Evolutionary conservation across 176 grass and related monocot genomes (phyloP), one percentile per base, ranked within the genome.

Genomic region (Echinochloa phyllopogon): DNA sequence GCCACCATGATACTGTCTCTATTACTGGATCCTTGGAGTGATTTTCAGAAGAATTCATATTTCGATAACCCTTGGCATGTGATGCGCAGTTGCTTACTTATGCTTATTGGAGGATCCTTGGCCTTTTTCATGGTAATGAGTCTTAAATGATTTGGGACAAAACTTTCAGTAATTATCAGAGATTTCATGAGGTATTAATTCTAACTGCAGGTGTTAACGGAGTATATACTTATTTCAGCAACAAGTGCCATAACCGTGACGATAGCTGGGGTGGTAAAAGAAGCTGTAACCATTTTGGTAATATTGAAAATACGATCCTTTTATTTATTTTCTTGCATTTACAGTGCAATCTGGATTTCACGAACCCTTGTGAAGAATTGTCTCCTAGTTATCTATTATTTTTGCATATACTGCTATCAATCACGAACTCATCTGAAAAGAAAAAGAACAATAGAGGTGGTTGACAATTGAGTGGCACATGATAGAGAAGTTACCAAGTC

Each of bases 211-310:
- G 96, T 99, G 85, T 92, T 99, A 85, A 99, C 80, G 45, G 96
- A 99, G 80, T 99, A 99, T 86, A 85, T 96, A 90, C 93, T 99
- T 83, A 88, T 99, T 91, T 99, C 96, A 96, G 94, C 93, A 88
- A 99, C 96, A 33, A 99, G 93, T 89, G 96, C 96, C 36, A 91
- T 99, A 86, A 99, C 96, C 24, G 96, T 99, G 70, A 92, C 96
- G 2, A 96, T 99, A 96, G 96, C 93, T 79, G 96, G 96, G 66
- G 94, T 99, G 49, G 96, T 99, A 78, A 99, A 99, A 86, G 96
- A 99, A 94, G 88, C 96, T 78, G 96, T 99, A 83, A 99, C 96
- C 49, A 99, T 99, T 77, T 80, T 99, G 96, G 96, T 99, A 94
- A 90, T 61, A 65, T 50, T 85, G 39, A 10, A 77, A 66, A 79